Conservation (phyloP, 257 asterid genomes). For the Hygrophila difformis region DNA sequence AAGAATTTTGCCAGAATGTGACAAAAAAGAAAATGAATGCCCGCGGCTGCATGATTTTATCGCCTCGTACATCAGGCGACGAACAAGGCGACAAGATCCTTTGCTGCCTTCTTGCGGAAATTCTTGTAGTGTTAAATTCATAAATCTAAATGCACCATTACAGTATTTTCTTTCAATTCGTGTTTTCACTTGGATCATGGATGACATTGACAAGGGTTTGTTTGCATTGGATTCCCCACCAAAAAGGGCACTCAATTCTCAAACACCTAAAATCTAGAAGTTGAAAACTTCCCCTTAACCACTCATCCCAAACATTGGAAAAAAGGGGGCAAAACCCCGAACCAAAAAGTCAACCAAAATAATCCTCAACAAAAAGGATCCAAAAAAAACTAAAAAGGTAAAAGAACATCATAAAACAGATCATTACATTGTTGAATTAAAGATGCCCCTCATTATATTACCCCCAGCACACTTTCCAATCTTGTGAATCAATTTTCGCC, state of each 20-base stretch:
- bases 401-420: slow-evolving; percentile 16
- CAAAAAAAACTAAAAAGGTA: not conserved
- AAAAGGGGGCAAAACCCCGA: slow-evolving; percentile 1
- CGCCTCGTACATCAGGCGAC: too few relatives aligned
- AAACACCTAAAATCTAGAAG: slow-evolving; percentile 7
- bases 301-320: slow-evolving; percentile 21
- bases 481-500: slow-evolving; percentile 10
- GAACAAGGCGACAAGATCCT: too few relatives aligned
- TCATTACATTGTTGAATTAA: slow-evolving; percentile 14
- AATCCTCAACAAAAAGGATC: too few relatives aligned
- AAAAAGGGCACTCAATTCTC: slow-evolving; percentile 27
- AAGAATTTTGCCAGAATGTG: too few relatives aligned
- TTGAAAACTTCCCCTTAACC: slow-evolving; percentile 8
- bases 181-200: too few relatives aligned
- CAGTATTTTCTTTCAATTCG: too few relatives aligned
- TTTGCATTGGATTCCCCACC: slow-evolving; percentile 65
- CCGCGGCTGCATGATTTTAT: too few relatives aligned
- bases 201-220: slow-evolving; percentile 9
- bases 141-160: too few relatives aligned
- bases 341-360: slow-evolving; percentile 22
- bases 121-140: too few relatives aligned
- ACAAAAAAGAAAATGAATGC: too few relatives aligned
- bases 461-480: slow-evolving; percentile 18
- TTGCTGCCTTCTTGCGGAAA: too few relatives aligned
- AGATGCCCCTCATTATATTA: slow-evolving; percentile 17